A percentile compares a stretch with the other conserved stretches of the same genome.
Evolutionary conservation across 169 alveolate genomes (phyloP).

Genomic region (Theileria sp.): DNA sequence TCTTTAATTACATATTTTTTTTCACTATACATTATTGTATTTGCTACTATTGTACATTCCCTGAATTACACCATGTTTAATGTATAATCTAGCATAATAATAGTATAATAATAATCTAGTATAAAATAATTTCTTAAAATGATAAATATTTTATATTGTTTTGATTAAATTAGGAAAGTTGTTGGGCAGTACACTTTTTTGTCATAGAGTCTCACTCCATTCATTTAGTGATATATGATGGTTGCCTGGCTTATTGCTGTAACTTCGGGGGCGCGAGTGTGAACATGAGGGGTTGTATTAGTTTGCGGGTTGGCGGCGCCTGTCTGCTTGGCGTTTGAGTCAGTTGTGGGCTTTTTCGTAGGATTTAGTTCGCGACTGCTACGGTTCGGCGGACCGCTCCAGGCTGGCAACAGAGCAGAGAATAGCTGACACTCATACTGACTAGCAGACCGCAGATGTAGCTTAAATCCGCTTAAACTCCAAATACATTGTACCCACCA

Average conservation of each 20-base stretch:
- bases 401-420: slow-evolving; percentile 59
- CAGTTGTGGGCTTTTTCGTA: slow-evolving; percentile 27
- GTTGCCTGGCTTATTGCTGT: slow-evolving; percentile 40
- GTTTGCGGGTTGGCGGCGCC: slow-evolving; percentile 16
- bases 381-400: slow-evolving; percentile 44
- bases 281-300: slow-evolving; percentile 39
- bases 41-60: not conserved
- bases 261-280: slow-evolving; percentile 45
- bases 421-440: slow-evolving; percentile 34
- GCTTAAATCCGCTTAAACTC: not conserved
- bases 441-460: slow-evolving; percentile 37
- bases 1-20: not conserved
- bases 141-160: not conserved
- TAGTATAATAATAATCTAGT: too few species aligned
- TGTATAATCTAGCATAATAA: not conserved
- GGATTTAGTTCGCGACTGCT: slow-evolving; percentile 23
- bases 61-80: not conserved
- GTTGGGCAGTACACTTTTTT: slow-evolving; percentile 27
- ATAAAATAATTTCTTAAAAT: too few species aligned
- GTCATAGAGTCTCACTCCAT: slow-evolving; percentile 20
- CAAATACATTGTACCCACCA: slow-evolving; percentile 21
- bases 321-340: slow-evolving; percentile 33
- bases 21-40: not conserved
- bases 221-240: not conserved
- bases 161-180: not conserved